Evolutionary conservation across 2,329 filamentous ascomycete species (phyloP), one percentile per base, ranked within the genome.

Genomic region (Colletotrichum sp.): DNA sequence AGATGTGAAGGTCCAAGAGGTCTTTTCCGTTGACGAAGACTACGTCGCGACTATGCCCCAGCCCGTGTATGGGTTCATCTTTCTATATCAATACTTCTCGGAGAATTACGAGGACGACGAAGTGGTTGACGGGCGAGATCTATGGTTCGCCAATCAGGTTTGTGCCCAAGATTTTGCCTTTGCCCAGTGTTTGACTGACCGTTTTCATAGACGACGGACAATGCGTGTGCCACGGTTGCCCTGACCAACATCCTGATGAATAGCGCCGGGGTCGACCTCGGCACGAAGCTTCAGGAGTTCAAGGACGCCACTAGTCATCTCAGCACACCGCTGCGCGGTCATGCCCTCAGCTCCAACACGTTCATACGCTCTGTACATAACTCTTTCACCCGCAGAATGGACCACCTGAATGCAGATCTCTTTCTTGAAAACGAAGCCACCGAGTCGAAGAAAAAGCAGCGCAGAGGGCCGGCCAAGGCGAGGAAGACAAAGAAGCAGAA

Each of bases 111-210:
- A 92, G 83, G 79, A 90, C 86, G 80, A 91, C 86, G 80, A 88
- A 72, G 67, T 71, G 18, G 74, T 76, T 24, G 87, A 90, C 77
- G 87, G 86, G 60, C 86, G 91, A 5, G 86, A 92, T 34, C 87
- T 99, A 21, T 99, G 97, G 96, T 99, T 98, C 83, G 96, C 96
- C 32, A 98, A 98, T 81, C 96, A 98, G 86, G 94, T 95, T 82
- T 24, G 86, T 80, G 34, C 28, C 32, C 3, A 15, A 70, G 15
- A 1, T 26, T 28, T 43, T 21, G 68, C 36, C 7, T 36, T 30
- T 43, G 32, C 26, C 8, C 24, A 26, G 57, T 15, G 30, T 26
- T 9, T 28, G 12, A 16, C 71, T 74, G 12, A 74, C 34, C 18
- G 28, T 10, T 13, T 7, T 34, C 15, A 15, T 77, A 96, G 93